phyloP scores from a whole-genome alignment of 2,329 filamentous ascomycete genomes.

The Botrytis byssoidea region DNA sequence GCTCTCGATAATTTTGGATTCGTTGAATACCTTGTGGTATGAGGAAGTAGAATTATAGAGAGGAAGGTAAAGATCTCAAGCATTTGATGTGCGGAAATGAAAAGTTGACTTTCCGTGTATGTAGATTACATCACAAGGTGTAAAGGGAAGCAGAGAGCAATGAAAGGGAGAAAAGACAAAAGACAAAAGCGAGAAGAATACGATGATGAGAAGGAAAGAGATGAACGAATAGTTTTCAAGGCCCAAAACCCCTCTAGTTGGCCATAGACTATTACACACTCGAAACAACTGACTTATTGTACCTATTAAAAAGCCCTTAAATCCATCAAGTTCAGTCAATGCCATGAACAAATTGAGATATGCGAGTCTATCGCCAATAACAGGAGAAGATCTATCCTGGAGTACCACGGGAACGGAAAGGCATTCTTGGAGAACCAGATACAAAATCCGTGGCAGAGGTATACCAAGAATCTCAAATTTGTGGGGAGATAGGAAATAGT shows the following conservation, averaged over 20 bases:
- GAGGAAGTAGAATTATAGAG: background rate
- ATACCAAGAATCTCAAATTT: too few relatives aligned
- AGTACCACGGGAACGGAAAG: too few relatives aligned
- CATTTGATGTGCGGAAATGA: background rate
- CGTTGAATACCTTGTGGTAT: background rate
- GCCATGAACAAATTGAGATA: too few relatives aligned
- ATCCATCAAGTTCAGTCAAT: too few relatives aligned
- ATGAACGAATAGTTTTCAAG: rapidly evolving
- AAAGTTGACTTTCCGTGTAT: rapidly evolving
- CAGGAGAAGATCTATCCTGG: too few relatives aligned
- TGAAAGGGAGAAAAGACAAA: background rate
- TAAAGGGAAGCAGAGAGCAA: background rate
- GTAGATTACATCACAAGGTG: background rate
- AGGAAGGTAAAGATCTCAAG: background rate
- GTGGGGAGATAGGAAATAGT: too few relatives aligned
- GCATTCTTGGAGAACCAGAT: too few relatives aligned
- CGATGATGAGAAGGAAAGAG: too few relatives aligned
- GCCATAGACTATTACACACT: background rate
- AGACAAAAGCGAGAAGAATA: background rate
- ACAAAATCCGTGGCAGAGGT: too few relatives aligned
- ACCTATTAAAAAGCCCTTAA: too few relatives aligned
- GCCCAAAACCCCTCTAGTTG: too few relatives aligned
- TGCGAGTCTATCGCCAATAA: too few relatives aligned
- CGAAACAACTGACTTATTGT: background rate
- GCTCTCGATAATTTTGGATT: background rate